phyloP scores from a whole-genome alignment of 2,329 filamentous ascomycete genomes.

The Alternaria gaisen region DNA sequence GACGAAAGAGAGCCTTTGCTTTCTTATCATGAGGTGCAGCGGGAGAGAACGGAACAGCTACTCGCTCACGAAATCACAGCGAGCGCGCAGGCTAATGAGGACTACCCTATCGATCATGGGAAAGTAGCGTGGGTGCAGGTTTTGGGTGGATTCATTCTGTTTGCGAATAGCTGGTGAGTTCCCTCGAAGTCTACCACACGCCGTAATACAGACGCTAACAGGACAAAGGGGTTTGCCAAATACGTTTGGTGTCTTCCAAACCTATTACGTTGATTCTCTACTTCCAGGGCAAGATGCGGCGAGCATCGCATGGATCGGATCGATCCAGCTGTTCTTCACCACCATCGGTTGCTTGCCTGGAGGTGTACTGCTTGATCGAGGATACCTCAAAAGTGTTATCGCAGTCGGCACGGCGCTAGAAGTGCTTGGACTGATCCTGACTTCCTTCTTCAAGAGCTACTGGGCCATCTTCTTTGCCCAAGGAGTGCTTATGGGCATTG shows the following conservation, averaged over 20 bases:
- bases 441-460: slow-evolving; percentile 31
- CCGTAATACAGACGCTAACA: slow-evolving; percentile 36
- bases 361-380: slow-evolving; percentile 41
- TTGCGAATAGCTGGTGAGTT: slow-evolving; percentile 52
- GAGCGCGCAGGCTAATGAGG: slow-evolving; percentile 16
- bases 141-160: slow-evolving; percentile 53
- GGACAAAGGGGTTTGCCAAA: slow-evolving; percentile 40
- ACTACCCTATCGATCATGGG: slow-evolving; percentile 39
- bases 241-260: slow-evolving; percentile 45
- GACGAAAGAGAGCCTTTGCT: slow-evolving; percentile 23
- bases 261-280: slow-evolving; percentile 38
- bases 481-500: slow-evolving; percentile 47
- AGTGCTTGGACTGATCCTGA: slow-evolving; percentile 30
- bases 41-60: slow-evolving; percentile 7
- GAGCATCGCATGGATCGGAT: slow-evolving; percentile 49
- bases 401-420: slow-evolving; percentile 40
- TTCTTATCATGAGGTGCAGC: slow-evolving; percentile 11
- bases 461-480: slow-evolving; percentile 43
- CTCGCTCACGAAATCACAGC: slow-evolving; percentile 21
- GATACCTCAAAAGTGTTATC: slow-evolving; percentile 43
- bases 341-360: slow-evolving; percentile 44
- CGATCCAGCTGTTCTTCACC: slow-evolving; percentile 46
- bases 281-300: slow-evolving; percentile 26
- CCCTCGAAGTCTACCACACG: neutral
- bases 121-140: slow-evolving; percentile 56